Percentiles rank a stretch among this genome's conserved stretches.
phyloP scores from a whole-genome alignment of 179 eudicot genomes.

The Beta corolliflora region DNA sequence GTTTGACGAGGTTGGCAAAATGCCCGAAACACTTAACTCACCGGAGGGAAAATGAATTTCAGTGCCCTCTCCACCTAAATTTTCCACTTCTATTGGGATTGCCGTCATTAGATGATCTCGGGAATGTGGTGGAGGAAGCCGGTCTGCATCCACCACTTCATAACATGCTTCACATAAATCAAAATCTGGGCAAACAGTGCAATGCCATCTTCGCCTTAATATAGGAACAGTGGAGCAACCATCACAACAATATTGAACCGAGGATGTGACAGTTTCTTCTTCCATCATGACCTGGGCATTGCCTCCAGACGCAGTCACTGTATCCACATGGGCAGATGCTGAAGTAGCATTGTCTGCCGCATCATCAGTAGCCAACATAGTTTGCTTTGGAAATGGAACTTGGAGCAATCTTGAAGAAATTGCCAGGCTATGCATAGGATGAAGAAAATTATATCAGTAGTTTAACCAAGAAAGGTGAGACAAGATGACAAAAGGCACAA shows the following conservation, averaged over 20 bases:
- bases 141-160: slow-evolving; percentile 86
- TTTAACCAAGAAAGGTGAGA: background rate
- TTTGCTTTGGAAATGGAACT: slow-evolving; percentile 99
- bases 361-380: slow-evolving; percentile 90
- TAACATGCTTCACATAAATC: slow-evolving; percentile 98
- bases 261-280: slow-evolving; percentile 93
- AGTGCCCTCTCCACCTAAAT: slow-evolving; percentile 78
- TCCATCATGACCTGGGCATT: slow-evolving; percentile 87
- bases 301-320: slow-evolving; percentile 53
- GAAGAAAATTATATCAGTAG: slow-evolving; percentile 21
- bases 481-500: background rate
- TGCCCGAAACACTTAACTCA: slow-evolving; percentile 58
- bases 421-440: slow-evolving; percentile 56
- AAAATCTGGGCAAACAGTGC: slow-evolving; percentile 97
- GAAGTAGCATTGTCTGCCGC: slow-evolving; percentile 59
- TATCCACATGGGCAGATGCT: slow-evolving; percentile 52
- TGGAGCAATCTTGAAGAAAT: slow-evolving; percentile 98
- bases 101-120: slow-evolving; percentile 99
- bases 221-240: slow-evolving; percentile 99
- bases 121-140: slow-evolving; percentile 95
- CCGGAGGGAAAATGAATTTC: slow-evolving; percentile 76
- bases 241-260: slow-evolving; percentile 99
- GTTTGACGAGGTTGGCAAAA: slow-evolving; percentile 57
- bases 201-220: slow-evolving; percentile 94
- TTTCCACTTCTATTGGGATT: slow-evolving; percentile 93